These are phyloP conservation scores for Colletotrichum falcatum DNA, from an alignment of 2,329 filamentous ascomycete species.

Conservation along the genomic window DNA sequence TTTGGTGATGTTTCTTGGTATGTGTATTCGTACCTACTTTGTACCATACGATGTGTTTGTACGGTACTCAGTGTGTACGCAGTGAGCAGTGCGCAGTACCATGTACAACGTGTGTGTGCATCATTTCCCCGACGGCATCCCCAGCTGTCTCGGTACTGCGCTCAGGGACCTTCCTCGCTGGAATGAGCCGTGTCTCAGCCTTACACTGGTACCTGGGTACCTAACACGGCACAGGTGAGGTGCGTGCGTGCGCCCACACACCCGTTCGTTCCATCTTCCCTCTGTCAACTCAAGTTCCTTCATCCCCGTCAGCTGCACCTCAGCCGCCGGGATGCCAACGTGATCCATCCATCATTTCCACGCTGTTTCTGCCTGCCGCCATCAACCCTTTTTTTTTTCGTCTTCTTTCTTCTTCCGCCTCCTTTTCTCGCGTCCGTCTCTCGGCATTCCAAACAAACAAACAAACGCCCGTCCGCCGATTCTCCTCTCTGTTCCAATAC, in stretches of 20 bases:
- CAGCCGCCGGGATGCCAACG: neutral
- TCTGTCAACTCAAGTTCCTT: too few relatives aligned
- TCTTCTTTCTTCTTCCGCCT: neutral
- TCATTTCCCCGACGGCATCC: too few relatives aligned
- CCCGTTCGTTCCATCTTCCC: too few relatives aligned
- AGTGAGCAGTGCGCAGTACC: too few relatives aligned
- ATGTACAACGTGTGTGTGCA: too few relatives aligned
- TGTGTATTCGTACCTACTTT: neutral
- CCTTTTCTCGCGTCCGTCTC: neutral
- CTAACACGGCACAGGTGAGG: too few relatives aligned
- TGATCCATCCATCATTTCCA: constrained; percentile 14
- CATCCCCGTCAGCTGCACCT: neutral
- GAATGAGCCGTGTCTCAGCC: neutral
- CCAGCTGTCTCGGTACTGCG: too few relatives aligned
- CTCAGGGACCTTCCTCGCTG: neutral
- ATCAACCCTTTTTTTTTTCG: too few relatives aligned
- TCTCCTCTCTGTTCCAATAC: neutral
- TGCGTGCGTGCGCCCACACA: too few relatives aligned
- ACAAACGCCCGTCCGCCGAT: neutral
- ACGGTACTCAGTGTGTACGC: too few relatives aligned
- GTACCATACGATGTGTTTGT: too few relatives aligned
- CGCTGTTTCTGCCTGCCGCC: constrained; percentile 3
- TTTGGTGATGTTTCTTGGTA: neutral
- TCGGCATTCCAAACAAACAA: neutral
- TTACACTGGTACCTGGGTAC: too few relatives aligned